Base-by-base conservation (phyloP, 2,329 filamentous ascomycete species). In the Alternaria rosae region DNA sequence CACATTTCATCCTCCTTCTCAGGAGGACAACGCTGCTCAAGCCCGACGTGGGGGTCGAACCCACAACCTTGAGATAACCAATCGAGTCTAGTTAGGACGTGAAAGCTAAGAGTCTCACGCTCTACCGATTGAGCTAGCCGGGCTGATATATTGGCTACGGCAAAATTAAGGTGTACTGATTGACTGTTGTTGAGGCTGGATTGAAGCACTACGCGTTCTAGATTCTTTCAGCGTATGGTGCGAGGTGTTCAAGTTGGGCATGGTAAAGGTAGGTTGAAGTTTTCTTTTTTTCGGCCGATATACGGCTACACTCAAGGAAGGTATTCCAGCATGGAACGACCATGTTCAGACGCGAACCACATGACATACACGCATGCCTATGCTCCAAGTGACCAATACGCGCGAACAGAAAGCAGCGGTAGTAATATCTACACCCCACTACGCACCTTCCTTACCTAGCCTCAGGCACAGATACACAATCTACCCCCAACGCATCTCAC, bases 101-200 rank as follows among this genome's bases (percentile, higher is more conserved):
- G 47, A 51, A 51, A 51, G 47, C 59, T 79, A 78, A 79, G 77
- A 79, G 76, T 78, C 76, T 78, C 72, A 79, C 74, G 77, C 77
- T 78, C 76, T 79, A 79, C 76, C 76, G 76, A 78, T 79, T 78
- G 74, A 75, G 56, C 47, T 57, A 63, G 35, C 57, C 45, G 41
- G 52, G 61, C 57, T 35, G 47, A 23, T 26, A 23, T 12, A 51
- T 51, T 21, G 21, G 20, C 10, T 12, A 11, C 9, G 6, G 2
- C 1, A 5, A 3, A 25, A n/a, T 12, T 38, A 25, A 50, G 1
- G 21, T 50, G 3, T 25, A 45, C 8, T 25, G 0, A 25, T 11
- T n/a, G 7, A 44, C 21, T 23, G 20, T 44, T 5, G 20, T 23
- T 4, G 3, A 2, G 15, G 35, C 9, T 38, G n/a, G 5, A 17